phyloP scores from a whole-genome alignment of 176 grass and related monocot species.

The Juncus effusus region DNA sequence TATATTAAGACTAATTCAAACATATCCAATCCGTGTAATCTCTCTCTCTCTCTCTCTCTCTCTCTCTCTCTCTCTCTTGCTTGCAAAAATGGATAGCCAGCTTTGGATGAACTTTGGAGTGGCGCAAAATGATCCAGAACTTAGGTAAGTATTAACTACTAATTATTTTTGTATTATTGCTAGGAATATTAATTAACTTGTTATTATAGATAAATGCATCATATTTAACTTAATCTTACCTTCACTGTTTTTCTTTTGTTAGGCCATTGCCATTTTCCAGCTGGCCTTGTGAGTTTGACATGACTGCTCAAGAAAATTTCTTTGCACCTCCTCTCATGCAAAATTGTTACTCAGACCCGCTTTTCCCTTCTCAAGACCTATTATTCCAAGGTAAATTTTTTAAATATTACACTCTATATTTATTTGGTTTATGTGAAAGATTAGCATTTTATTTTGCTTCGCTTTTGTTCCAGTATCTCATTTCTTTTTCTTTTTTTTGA shows the following conservation, averaged over 20 bases:
- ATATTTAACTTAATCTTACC: not conserved
- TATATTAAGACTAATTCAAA: conserved; percentile 1
- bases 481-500: not conserved
- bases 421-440: no score
- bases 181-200: not conserved
- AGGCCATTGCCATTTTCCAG: not conserved
- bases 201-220: not conserved
- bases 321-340: not conserved
- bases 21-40: not conserved
- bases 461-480: no score
- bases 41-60: not conserved
- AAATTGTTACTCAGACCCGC: conserved; percentile 1
- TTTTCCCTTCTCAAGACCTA: not conserved
- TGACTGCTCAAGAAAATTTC: conserved; percentile 1
- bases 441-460: no score
- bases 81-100: conserved; percentile 12
- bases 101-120: conserved; percentile 17
- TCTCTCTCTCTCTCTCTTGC: not conserved
- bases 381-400: not conserved
- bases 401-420: not conserved
- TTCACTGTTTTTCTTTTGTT: not conserved
- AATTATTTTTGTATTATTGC: not conserved
- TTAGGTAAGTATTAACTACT: conserved; percentile 18
- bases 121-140: conserved; percentile 7
- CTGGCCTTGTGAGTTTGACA: not conserved